phyloP scores from a whole-genome alignment of 192 early-diverging fungal species.

The Rhizophagus clarus region DNA sequence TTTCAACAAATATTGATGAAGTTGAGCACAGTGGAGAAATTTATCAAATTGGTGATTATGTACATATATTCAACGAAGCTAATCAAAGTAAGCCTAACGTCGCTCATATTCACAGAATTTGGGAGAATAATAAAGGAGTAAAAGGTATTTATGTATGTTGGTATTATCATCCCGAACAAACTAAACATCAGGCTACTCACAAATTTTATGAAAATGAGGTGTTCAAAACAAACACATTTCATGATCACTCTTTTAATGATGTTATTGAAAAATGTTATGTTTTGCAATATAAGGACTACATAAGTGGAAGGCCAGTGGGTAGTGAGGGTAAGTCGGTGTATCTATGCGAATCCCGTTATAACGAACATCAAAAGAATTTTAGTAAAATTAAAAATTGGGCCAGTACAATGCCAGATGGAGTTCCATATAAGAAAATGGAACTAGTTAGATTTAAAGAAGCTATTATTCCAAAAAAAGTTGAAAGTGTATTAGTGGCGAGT shows the following conservation, averaged over 20 bases:
- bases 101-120: constrained; percentile 57
- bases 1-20: background rate
- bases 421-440: constrained; percentile 39
- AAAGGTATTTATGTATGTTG: constrained; percentile 55
- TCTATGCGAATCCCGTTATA: constrained; percentile 68
- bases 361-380: constrained; percentile 53
- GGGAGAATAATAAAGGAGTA: constrained; percentile 45
- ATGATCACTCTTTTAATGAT: constrained; percentile 53
- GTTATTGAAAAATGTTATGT: constrained; percentile 67
- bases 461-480: constrained; percentile 37
- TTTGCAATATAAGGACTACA: constrained; percentile 58
- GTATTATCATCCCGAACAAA: constrained; percentile 72
- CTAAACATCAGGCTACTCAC: constrained; percentile 54
- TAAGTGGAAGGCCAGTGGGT: constrained; percentile 51
- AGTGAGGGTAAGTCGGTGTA: constrained; percentile 56
- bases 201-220: constrained; percentile 69
- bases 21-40: constrained; percentile 21
- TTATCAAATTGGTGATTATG: constrained; percentile 57
- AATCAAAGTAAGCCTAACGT: constrained; percentile 63
- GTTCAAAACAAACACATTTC: constrained; percentile 59
- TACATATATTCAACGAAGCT: constrained; percentile 58
- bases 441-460: constrained; percentile 40
- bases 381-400: constrained; percentile 70
- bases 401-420: constrained; percentile 52
- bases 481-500: constrained; percentile 35